phyloP scores from a whole-genome alignment of 768 basidiomycete genomes.

The Clitopilus hobsonii region DNA sequence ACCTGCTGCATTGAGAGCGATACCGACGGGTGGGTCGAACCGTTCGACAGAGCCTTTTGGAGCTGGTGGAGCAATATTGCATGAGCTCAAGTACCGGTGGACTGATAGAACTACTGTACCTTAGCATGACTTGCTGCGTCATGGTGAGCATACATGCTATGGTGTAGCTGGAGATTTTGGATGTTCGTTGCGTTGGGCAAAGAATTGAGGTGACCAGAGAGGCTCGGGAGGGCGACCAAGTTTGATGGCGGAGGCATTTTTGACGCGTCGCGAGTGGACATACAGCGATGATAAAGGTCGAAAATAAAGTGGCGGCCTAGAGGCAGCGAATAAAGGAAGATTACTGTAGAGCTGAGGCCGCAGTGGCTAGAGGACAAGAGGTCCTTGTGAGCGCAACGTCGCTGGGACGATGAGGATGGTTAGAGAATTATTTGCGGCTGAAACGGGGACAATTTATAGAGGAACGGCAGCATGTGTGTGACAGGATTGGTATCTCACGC shows the following conservation, averaged over 20 bases:
- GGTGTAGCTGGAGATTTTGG: conserved; percentile 60
- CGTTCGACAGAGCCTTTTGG: conserved; percentile 60
- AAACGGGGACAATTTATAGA: conserved; percentile 29
- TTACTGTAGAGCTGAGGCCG: conserved; percentile 9
- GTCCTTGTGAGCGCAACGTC: neutral
- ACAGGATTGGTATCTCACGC: conserved; percentile 24
- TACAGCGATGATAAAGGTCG: conserved; percentile 15
- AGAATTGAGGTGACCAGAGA: conserved; percentile 62
- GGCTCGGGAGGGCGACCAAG: conserved; percentile 69
- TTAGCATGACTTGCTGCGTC: conserved; percentile 74
- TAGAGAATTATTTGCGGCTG: conserved; percentile 17
- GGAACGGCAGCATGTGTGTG: conserved; percentile 23
- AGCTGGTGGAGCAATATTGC: conserved; percentile 32
- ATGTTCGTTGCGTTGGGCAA: conserved; percentile 73
- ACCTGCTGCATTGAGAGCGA: conserved; percentile 30
- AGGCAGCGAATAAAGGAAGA: conserved; percentile 13
- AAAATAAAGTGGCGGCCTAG: too few relatives aligned
- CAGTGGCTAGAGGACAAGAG: conserved; percentile 8
- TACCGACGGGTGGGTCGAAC: conserved; percentile 11
- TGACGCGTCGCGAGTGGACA: conserved; percentile 30
- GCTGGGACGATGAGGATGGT: conserved; percentile 14
- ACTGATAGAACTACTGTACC: conserved; percentile 31
- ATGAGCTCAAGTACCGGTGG: neutral
- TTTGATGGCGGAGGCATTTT: conserved; percentile 39
- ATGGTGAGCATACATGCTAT: conserved; percentile 62